Evolutionary conservation across 192 early-diverging fungal species (phyloP), one percentile per base, ranked within the genome.

Genomic region (Rhizoclosmatium globosum): DNA sequence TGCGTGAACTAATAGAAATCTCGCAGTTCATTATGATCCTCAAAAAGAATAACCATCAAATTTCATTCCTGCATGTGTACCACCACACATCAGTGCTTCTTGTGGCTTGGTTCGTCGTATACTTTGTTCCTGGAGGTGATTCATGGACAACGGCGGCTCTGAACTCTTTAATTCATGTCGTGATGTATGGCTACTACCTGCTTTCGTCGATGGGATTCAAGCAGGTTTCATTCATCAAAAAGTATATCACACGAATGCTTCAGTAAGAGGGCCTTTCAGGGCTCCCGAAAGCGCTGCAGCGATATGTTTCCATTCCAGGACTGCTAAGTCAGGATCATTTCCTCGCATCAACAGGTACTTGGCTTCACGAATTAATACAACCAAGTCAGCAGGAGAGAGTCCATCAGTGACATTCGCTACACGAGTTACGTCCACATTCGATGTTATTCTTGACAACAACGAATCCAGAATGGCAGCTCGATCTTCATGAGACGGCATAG

Each of bases 331-430:
- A 19, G 62, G 47, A 2, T 57, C 64, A 11, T 62, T 50, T 59
- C 23, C 64, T 42, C 53, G 74, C 2, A 74, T n/a, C 3, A 4
- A 58, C 7, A 77, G 42, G 42, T 47, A 70, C 31, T 41, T 59
- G 19, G 71, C 77, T 38, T 82, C 83, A 68, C 85, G 77, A 19
- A 85, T 46, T 3, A 88, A 47, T 11, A 74, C 79, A 3, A 39
- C 60, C 15, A 88, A 48, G 82, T 96, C 94, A 15, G 93, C 93
- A 39, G 91, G 89, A 3, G 89, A 91, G 81, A 88, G 94, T 3
- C 86, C 85, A 3, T 83, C 85, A 17, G 93, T 95, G 21, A 53
- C 57, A 3, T 48, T 48, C 2, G 92, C 92, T 15, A 94, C 44
- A 13, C 64, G 0, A 1, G 82, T 76, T 1, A 90, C 45, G 64